Percentiles rank a stretch among this genome's conserved stretches.
These are phyloP conservation scores for Fusarium tjaetaba DNA, from an alignment of 2,329 filamentous ascomycete species.

Conservation along the genomic window DNA sequence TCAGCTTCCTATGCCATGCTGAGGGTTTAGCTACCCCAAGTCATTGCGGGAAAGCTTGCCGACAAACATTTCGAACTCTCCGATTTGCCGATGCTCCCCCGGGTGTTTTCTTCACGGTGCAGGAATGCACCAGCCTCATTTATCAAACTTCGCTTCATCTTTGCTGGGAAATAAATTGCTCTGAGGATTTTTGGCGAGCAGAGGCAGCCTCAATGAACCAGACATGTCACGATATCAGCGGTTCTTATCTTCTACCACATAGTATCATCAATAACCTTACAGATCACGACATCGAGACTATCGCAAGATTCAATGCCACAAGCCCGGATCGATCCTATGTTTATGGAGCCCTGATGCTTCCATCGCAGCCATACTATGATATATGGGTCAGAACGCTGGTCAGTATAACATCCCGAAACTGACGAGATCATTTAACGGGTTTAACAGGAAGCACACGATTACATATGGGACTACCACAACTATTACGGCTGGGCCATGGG, in stretches of 20 bases:
- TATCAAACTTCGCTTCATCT: slow-evolving; percentile 6
- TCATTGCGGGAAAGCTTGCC: slow-evolving; percentile 8
- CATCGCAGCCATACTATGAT: neutral
- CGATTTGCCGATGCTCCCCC: slow-evolving; percentile 7
- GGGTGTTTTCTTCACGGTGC: neutral
- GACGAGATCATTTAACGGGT: rapidly evolving
- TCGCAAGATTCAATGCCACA: neutral
- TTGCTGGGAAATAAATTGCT: slow-evolving; percentile 8
- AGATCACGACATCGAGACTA: neutral
- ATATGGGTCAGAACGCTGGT: slow-evolving; percentile 9
- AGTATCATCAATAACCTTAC: neutral
- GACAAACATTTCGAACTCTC: slow-evolving; percentile 18
- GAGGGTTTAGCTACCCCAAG: neutral
- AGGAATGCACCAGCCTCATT: neutral
- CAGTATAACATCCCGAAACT: neutral
- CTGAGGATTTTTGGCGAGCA: neutral
- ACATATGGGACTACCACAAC: slow-evolving; percentile 3
- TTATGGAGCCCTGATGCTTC: neutral
- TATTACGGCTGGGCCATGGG: slow-evolving; percentile 14
- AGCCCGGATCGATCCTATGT: neutral
- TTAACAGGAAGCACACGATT: neutral
- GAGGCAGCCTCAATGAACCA: neutral
- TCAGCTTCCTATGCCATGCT: rapidly evolving
- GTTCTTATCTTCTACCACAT: neutral
- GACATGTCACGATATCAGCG: neutral